Percentiles rank a stretch among this genome's conserved stretches.
Evolutionary conservation across 2,329 filamentous ascomycete species (phyloP).

Genomic region (Colletotrichum simmondsii): DNA sequence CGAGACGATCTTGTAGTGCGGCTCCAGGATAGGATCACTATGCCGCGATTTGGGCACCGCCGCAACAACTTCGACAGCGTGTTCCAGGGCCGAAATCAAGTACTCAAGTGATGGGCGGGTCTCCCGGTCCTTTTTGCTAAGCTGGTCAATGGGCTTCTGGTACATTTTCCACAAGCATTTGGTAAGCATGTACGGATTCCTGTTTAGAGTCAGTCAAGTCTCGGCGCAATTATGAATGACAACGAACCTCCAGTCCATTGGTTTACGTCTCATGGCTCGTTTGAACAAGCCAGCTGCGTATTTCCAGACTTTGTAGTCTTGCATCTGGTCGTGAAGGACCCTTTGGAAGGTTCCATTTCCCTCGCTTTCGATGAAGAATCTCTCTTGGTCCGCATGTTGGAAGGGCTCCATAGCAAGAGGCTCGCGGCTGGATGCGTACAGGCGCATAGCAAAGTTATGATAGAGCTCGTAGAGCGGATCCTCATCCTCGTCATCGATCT

Average conservation of each 20-base stretch:
- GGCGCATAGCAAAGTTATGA: constrained; percentile 69
- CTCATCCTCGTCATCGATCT: constrained; percentile 56
- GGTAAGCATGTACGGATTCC: constrained; percentile 69
- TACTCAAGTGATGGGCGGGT: constrained; percentile 50
- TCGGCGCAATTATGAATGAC: background rate
- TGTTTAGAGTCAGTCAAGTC: constrained; percentile 42
- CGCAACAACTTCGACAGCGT: constrained; percentile 60
- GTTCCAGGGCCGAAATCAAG: constrained; percentile 62
- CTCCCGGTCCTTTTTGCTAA: constrained; percentile 55
- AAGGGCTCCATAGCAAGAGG: constrained; percentile 73
- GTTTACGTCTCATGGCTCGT: constrained; percentile 65
- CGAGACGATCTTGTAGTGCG: constrained; percentile 90
- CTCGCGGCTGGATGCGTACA: constrained; percentile 71
- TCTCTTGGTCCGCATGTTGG: constrained; percentile 64
- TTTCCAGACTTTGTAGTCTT: constrained; percentile 70
- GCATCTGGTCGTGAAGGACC: constrained; percentile 66
- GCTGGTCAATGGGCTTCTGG: constrained; percentile 55
- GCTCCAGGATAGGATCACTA: constrained; percentile 85
- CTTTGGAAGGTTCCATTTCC: constrained; percentile 63
- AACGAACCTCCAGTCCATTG: constrained; percentile 67
- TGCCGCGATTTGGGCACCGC: constrained; percentile 65
- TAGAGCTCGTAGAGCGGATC: constrained; percentile 69
- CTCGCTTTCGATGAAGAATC: constrained; percentile 65
- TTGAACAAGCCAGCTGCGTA: constrained; percentile 67
- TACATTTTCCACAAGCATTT: constrained; percentile 75